These are phyloP conservation scores for Cylindrotheca closterium DNA, from an alignment of 108 stramenopile species.

Conservation along the genomic window DNA sequence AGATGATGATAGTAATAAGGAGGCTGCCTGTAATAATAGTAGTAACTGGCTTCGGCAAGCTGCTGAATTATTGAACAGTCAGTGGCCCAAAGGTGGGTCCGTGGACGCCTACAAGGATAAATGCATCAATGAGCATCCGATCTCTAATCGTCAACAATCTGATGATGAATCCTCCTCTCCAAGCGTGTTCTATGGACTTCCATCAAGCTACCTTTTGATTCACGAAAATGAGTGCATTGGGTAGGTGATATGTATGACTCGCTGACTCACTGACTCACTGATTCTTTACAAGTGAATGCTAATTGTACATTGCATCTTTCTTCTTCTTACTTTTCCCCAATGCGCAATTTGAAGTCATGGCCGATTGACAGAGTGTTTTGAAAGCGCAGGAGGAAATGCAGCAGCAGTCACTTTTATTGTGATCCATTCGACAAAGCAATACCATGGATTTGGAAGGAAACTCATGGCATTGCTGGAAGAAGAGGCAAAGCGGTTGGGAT, in stretches of 20 bases:
- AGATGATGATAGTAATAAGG: too few species aligned
- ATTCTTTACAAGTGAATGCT: not conserved
- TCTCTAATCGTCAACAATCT: conserved; percentile 11
- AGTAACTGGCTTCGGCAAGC: conserved; percentile 6
- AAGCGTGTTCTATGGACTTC: conserved; percentile 12
- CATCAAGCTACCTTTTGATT: conserved; percentile 27
- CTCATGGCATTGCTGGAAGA: conserved; percentile 31
- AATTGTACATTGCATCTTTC: not conserved
- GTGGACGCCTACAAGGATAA: not conserved
- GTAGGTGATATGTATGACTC: conserved; percentile 1
- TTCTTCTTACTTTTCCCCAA: not conserved
- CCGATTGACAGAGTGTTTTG: conserved; percentile 42
- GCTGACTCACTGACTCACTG: not conserved
- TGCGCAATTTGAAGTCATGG: conserved; percentile 16
- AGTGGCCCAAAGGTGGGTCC: conserved; percentile 12
- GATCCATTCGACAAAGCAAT: conserved; percentile 5
- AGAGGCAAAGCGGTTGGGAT: conserved; percentile 30
- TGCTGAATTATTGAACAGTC: conserved; percentile 4
- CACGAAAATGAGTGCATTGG: conserved; percentile 9
- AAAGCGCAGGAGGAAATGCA: conserved; percentile 35
- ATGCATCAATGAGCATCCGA: not conserved
- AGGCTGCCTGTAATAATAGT: too few species aligned
- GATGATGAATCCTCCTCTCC: not conserved
- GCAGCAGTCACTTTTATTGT: conserved; percentile 39
- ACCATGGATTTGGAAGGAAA: conserved; percentile 21